phyloP scores from a whole-genome alignment of 345 rosid genomes.

The thale cress (Arabidopsis thaliana) region DNA sequence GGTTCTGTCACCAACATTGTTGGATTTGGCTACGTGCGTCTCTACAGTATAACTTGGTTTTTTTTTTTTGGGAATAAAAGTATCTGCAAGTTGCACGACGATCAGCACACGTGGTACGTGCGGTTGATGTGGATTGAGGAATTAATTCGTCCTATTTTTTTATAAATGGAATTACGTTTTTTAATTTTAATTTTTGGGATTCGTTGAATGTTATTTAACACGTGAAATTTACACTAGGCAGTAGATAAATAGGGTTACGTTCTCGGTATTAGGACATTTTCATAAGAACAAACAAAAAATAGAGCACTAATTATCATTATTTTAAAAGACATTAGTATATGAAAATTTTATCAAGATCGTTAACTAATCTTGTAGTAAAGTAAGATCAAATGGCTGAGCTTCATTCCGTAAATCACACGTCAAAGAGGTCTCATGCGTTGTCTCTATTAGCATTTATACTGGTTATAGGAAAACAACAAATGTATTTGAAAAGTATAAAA shows the following conservation, averaged over 20 bases:
- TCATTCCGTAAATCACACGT: constrained; percentile 27
- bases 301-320: not conserved
- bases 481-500: not conserved
- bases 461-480: too few species aligned
- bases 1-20: constrained; percentile 33
- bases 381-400: constrained; percentile 17
- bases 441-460: constrained; percentile 9
- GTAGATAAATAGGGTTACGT: constrained; percentile 6
- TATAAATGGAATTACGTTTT: not conserved
- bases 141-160: not conserved
- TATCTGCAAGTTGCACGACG: constrained; percentile 44
- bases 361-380: not conserved
- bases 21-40: constrained; percentile 38
- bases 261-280: constrained; percentile 3
- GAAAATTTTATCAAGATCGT: constrained; percentile 1
- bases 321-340: not conserved
- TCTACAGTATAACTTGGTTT: constrained; percentile 10
- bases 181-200: not conserved
- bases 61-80: constrained; percentile 12
- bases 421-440: constrained; percentile 25
- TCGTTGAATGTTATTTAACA: constrained; percentile 17
- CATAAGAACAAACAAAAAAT: not conserved
- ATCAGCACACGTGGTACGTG: constrained; percentile 45
- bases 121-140: constrained; percentile 35
- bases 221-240: constrained; percentile 29